These are phyloP conservation scores for Aspergillus conjunctus DNA, from an alignment of 495 filamentous ascomycete species.

Conservation along the genomic window DNA sequence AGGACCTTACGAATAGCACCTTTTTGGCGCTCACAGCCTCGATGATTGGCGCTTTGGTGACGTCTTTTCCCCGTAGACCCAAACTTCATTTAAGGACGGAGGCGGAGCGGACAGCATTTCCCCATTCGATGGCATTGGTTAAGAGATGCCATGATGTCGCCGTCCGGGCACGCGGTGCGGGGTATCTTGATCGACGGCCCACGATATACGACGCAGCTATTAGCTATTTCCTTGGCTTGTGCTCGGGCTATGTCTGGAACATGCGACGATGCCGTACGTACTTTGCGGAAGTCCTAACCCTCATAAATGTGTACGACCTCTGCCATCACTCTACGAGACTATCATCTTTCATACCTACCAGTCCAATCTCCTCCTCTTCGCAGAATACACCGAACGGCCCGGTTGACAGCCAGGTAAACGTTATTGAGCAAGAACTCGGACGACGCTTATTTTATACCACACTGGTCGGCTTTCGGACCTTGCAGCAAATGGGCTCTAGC, in stretches of 20 bases:
- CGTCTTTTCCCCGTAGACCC: slow-evolving; percentile 80
- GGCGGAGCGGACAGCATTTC: slow-evolving; percentile 45
- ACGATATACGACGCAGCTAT: slow-evolving; percentile 80
- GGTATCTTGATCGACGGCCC: slow-evolving; percentile 66
- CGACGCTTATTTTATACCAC: slow-evolving; percentile 79
- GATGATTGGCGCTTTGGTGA: slow-evolving; percentile 76
- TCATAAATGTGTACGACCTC: slow-evolving; percentile 67
- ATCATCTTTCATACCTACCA: slow-evolving; percentile 24
- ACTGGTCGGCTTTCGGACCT: slow-evolving; percentile 63
- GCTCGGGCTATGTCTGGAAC: slow-evolving; percentile 69
- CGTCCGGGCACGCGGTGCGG: slow-evolving; percentile 67
- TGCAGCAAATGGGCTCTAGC: slow-evolving; percentile 68
- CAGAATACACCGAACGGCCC: slow-evolving; percentile 23
- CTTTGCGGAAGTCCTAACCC: slow-evolving; percentile 71
- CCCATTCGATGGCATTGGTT: slow-evolving; percentile 70
- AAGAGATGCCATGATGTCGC: slow-evolving; percentile 74
- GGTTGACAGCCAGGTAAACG: slow-evolving; percentile 49
- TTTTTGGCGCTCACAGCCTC: slow-evolving; percentile 79
- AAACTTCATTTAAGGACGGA: slow-evolving; percentile 68
- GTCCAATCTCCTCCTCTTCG: slow-evolving; percentile 35
- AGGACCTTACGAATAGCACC: slow-evolving; percentile 66
- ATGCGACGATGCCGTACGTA: slow-evolving; percentile 68
- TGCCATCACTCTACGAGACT: slow-evolving; percentile 50
- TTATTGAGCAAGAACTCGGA: slow-evolving; percentile 76
- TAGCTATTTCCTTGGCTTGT: slow-evolving; percentile 79